Percentiles rank a stretch among this genome's conserved stretches.
Conservation (phyloP, 768 basidiomycete species). For the Tephrocybe sp. region DNA sequence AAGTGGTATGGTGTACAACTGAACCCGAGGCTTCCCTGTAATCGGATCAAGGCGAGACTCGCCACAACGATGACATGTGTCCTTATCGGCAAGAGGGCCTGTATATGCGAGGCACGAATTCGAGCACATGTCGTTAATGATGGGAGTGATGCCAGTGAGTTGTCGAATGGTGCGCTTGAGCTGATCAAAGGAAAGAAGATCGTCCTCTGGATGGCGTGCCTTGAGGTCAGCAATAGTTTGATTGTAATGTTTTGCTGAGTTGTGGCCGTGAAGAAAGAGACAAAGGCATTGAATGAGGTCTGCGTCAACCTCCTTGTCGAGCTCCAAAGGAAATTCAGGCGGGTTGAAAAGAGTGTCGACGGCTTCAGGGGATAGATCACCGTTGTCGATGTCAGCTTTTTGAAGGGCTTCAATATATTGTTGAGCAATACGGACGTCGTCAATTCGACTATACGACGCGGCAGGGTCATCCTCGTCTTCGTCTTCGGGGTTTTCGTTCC, state of each 20-base stretch:
- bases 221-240: background rate
- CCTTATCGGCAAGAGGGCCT: background rate
- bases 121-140: slow-evolving; percentile 9
- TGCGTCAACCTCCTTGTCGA: background rate
- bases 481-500: background rate
- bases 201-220: slow-evolving; percentile 3
- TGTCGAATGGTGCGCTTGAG: slow-evolving; percentile 8
- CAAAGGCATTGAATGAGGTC: slow-evolving; percentile 5
- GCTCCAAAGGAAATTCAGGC: background rate
- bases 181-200: slow-evolving; percentile 11
- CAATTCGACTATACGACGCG: background rate
- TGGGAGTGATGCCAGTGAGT: slow-evolving; percentile 9
- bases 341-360: slow-evolving; percentile 4
- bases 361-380: slow-evolving; percentile 5
- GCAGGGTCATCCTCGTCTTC: background rate
- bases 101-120: slow-evolving; percentile 11
- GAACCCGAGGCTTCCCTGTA: slow-evolving; percentile 7
- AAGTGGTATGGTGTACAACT: slow-evolving; percentile 22
- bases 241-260: slow-evolving; percentile 7
- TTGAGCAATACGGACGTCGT: slow-evolving; percentile 6
- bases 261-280: slow-evolving; percentile 7
- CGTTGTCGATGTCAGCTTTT: slow-evolving; percentile 7
- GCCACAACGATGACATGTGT: slow-evolving; percentile 9
- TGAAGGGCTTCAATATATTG: slow-evolving; percentile 7
- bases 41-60: slow-evolving; percentile 7